Evolutionary conservation across 179 eudicot species (phyloP).

Genomic region (Vitellaria paradoxa): DNA sequence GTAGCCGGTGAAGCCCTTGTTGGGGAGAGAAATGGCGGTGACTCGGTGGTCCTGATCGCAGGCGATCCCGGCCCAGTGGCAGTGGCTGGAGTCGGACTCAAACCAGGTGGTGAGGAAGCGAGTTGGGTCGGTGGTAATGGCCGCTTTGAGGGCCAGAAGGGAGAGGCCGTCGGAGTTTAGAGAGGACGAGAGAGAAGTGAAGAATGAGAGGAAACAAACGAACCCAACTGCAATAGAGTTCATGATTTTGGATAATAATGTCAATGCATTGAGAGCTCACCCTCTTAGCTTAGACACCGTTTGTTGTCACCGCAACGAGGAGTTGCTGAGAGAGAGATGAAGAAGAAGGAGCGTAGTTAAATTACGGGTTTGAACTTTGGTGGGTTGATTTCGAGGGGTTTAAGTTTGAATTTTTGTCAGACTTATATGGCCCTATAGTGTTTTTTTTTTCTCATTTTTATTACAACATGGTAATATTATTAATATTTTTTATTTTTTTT

Average conservation of each 20-base stretch:
- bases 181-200: conserved; percentile 27
- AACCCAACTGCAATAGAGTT: conserved; percentile 7
- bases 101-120: conserved; percentile 52
- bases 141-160: conserved; percentile 73
- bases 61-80: conserved; percentile 60
- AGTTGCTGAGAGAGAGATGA: conserved; percentile 31
- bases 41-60: conserved; percentile 49
- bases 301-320: conserved; percentile 27
- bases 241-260: conserved; percentile 4
- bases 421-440: background rate
- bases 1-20: conserved; percentile 52
- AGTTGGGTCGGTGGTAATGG: conserved; percentile 67
- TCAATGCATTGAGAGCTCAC: background rate
- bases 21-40: conserved; percentile 43
- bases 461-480: no score
- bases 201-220: conserved; percentile 15
- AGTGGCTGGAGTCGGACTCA: conserved; percentile 50
- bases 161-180: conserved; percentile 76
- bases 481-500: no score
- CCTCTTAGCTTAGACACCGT: no score
- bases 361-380: conserved; percentile 15
- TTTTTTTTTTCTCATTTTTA: no score
- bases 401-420: conserved; percentile 17
- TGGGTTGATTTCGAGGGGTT: conserved; percentile 28
- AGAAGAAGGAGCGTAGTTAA: background rate